Percentiles rank a stretch among this genome's conserved stretches.
phyloP scores from a whole-genome alignment of 2,329 filamentous ascomycete species.

The Coleophoma cylindrospora region DNA sequence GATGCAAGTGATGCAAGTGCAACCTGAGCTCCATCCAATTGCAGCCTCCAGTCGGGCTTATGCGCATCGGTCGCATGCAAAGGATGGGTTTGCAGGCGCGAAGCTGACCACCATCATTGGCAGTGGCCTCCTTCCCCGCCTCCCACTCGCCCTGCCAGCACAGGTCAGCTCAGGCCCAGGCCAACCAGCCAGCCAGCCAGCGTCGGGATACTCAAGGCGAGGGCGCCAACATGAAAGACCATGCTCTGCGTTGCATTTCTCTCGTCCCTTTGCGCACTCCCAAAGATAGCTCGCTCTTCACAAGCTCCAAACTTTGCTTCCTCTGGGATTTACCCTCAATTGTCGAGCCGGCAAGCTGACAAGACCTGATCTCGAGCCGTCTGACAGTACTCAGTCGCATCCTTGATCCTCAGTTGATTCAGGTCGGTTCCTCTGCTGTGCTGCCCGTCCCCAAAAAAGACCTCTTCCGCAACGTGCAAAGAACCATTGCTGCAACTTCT shows the following conservation, averaged over 20 bases:
- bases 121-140: slow-evolving; percentile 8
- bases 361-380: neutral
- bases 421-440: slow-evolving; percentile 2
- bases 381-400: neutral
- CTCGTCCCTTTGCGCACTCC: too few relatives aligned
- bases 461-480: slow-evolving; percentile 1
- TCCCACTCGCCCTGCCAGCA: neutral
- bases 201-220: neutral
- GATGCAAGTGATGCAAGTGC: neutral
- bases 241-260: neutral
- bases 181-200: slow-evolving; percentile 10
- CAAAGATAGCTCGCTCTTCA: too few relatives aligned
- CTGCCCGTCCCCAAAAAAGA: neutral
- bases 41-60: neutral
- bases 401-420: neutral
- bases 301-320: too few relatives aligned
- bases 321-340: too few relatives aligned
- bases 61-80: slow-evolving; percentile 6
- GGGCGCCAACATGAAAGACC: slow-evolving; percentile 3
- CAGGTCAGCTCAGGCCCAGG: slow-evolving; percentile 1
- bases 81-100: slow-evolving; percentile 12
- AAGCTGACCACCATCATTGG: slow-evolving; percentile 16
- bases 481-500: slow-evolving; percentile 11
- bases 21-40: slow-evolving; percentile 10
- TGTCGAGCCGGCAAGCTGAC: neutral